Evolutionary conservation across 2,329 filamentous ascomycete genomes (phyloP).

Genomic region (Curvularia lunata): DNA sequence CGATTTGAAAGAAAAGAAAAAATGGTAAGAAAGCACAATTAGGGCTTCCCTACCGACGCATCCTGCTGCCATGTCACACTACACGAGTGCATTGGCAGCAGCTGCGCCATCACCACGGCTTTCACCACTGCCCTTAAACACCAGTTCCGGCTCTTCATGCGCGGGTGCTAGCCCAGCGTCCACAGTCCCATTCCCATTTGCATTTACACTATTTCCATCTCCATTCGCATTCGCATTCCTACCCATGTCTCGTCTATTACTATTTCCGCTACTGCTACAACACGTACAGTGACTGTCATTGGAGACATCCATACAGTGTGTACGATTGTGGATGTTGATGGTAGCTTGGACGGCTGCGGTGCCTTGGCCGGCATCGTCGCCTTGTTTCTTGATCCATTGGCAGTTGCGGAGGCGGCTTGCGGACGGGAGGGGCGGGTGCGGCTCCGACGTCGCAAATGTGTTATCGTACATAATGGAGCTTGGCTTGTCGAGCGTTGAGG

Average conservation of each 20-base stretch:
- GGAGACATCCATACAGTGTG: not conserved
- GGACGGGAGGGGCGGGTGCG: not conserved
- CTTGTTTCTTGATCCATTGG: conserved; percentile 35
- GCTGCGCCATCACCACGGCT: not conserved
- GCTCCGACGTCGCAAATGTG: not conserved
- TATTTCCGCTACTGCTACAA: not conserved
- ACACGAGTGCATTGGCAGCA: not conserved
- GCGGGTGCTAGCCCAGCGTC: not conserved
- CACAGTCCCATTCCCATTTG: not conserved
- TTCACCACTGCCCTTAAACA: not conserved
- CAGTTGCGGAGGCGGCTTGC: conserved; percentile 22
- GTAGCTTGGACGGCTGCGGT: conserved; percentile 24
- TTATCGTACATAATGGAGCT: not conserved
- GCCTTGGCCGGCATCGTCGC: conserved; percentile 21
- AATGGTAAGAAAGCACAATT: no score
- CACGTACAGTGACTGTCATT: not conserved
- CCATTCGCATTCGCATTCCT: not conserved
- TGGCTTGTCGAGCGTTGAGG: not conserved
- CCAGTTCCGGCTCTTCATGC: not conserved
- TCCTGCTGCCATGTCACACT: not conserved
- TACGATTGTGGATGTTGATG: not conserved
- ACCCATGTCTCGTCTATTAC: not conserved
- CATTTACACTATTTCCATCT: not conserved
- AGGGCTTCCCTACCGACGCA: no score
- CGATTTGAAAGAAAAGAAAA: no score